Conservation (phyloP, 805 yeast species). For the Ogataea henricii region DNA sequence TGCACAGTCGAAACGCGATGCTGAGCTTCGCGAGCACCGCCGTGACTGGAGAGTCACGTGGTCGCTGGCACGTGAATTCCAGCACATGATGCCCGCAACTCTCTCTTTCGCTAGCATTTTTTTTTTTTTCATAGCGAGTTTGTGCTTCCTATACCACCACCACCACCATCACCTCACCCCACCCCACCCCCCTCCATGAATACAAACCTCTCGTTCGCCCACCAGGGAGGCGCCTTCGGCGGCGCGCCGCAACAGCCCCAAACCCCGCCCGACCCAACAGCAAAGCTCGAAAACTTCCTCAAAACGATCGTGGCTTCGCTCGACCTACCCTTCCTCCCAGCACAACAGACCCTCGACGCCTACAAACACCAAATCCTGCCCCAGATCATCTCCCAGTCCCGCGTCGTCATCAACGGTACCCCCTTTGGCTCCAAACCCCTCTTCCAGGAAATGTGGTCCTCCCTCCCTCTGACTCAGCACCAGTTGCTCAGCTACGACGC, state of each 20-base stretch:
- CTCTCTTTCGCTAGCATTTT: neutral
- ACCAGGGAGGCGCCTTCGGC: constrained; percentile 1
- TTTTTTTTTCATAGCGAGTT: too few relatives aligned
- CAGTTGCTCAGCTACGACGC: constrained; percentile 63
- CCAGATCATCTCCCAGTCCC: constrained; percentile 51
- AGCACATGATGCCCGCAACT: neutral
- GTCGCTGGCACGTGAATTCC: too few relatives aligned
- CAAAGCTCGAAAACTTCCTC: constrained; percentile 28
- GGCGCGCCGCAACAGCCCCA: neutral
- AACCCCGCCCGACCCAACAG: constrained; percentile 22
- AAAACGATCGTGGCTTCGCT: constrained; percentile 29
- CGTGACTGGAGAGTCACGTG: too few relatives aligned
- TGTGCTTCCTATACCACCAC: too few relatives aligned
- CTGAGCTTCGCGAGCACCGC: too few relatives aligned
- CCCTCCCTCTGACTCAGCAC: constrained; percentile 60
- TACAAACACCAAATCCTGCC: constrained; percentile 37
- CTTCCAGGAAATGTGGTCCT: constrained; percentile 62
- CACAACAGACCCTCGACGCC: constrained; percentile 23
- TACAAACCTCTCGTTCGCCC: constrained; percentile 1
- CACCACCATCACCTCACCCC: too few relatives aligned
- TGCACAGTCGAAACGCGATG: too few relatives aligned
- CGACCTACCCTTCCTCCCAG: constrained; percentile 23
- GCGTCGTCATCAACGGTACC: constrained; percentile 59
- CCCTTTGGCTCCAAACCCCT: constrained; percentile 53
- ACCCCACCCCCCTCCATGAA: too few relatives aligned